These are phyloP conservation scores for Mortierella sp. DNA, from an alignment of 371 early-diverging fungal species.

Conservation along the genomic window DNA sequence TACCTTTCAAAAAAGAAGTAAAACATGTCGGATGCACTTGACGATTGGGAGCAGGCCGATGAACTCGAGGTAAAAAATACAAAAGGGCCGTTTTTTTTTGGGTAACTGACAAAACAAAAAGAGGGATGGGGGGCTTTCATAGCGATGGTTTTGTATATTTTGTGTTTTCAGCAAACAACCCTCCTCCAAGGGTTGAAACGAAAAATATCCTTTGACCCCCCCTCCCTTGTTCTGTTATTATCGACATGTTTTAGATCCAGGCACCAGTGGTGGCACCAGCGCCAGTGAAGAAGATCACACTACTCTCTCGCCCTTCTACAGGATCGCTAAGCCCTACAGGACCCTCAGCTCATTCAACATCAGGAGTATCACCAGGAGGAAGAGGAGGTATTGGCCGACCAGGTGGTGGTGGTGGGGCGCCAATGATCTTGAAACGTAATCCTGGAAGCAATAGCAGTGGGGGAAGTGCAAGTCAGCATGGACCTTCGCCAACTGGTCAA, in stretches of 20 bases:
- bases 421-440: constrained; percentile 10
- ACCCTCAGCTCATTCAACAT: not conserved
- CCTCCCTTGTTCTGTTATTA: no score
- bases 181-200: no score
- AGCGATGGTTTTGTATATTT: not conserved
- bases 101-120: not conserved
- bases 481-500: not conserved
- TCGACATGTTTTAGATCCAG: not conserved
- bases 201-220: no score
- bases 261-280: not conserved
- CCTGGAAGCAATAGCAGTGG: not conserved
- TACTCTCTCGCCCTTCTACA: not conserved
- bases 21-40: constrained; percentile 15
- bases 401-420: not conserved
- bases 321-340: not conserved
- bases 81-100: no score
- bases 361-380: not conserved
- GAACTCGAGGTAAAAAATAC: not conserved
- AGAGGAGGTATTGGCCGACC: not conserved
- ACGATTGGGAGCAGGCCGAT: constrained; percentile 21
- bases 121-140: no score
- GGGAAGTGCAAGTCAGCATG: not conserved
- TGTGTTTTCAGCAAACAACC: no score
- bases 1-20: not conserved
- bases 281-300: not conserved